Evolutionary conservation across 2,329 filamentous ascomycete species (phyloP), one percentile per base, ranked within the genome.

Genomic region (Mycosphaerelloides madeirae): DNA sequence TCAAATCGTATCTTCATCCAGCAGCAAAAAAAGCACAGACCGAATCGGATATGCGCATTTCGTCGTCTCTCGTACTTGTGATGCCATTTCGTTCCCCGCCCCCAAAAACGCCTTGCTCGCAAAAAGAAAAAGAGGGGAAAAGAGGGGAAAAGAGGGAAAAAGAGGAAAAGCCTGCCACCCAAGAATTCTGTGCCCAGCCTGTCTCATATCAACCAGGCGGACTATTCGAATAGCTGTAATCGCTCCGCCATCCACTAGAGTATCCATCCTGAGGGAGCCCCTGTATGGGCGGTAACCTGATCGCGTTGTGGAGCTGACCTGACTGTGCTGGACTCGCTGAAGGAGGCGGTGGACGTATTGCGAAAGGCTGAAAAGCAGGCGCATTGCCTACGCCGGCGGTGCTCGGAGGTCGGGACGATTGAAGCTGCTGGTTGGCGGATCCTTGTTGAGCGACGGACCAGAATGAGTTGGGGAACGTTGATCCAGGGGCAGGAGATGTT

Each of bases 341-440:
- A 2, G 37, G n/a, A 7, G 25, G 20, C 8, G 9, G 38, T 12
- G 16, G 31, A 28, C 32, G 36, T 18, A 41, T 15, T 13, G 38
- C 35, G 28, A 46, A 46, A 8, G 43, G 32, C 29, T 46, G 38
- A 34, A 46, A 46, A n/a, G 31, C 32, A 22, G 38, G 28, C 31
- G 34, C 22, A 25, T 25, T 25, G 9, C 22, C 22, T 25, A 25
- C 9, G 6, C 22, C 14, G 39, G 28, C 31, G 13, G 16, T 15
- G 6, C 39, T 9, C 22, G 29, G 16, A 19, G 34, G 29, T 20
- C 20, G 20, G 16, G 31, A 29, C 28, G 40, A 16, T 22, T 31
- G 40, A 18, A 29, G 38, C 31, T 19, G 31, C 2, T 35, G 40
- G 32, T 37, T 36, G 22, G 22, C 22, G 6, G 28, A 6, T 33